Percentiles rank a stretch among this genome's conserved stretches.
phyloP scores from a whole-genome alignment of 345 rosid genomes.

The Linum usitatissimum region DNA sequence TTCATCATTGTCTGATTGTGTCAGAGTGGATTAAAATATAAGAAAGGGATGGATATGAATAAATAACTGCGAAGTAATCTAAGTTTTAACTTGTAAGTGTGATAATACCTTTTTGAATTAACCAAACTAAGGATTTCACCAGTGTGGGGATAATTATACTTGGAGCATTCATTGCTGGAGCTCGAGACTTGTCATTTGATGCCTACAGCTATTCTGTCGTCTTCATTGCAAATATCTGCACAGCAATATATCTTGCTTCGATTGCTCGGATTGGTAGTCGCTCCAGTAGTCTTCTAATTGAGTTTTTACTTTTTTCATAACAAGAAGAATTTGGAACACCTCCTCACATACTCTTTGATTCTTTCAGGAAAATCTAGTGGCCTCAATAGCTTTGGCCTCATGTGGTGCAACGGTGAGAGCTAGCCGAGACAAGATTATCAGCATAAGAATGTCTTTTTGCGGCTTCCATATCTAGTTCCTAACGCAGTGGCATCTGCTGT shows the following conservation, averaged over 20 bases:
- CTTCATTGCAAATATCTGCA: constrained; percentile 17
- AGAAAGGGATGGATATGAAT: too few relatives aligned
- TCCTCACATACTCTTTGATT: too few relatives aligned
- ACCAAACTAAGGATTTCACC: constrained; percentile 14
- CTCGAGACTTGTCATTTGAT: constrained; percentile 23
- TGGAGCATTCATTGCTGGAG: constrained; percentile 27
- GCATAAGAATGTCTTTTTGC: not conserved
- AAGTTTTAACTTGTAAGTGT: constrained; percentile 1
- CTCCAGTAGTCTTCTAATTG: not conserved
- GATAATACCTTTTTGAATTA: constrained; percentile 2
- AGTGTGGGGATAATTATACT: constrained; percentile 23
- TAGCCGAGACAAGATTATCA: not conserved
- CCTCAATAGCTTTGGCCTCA: constrained; percentile 25
- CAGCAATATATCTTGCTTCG: constrained; percentile 21
- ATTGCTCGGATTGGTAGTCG: constrained; percentile 20
- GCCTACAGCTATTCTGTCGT: constrained; percentile 18
- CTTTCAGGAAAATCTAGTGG: constrained; percentile 25
- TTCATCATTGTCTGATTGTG: not conserved
- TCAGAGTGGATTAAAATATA: too few relatives aligned
- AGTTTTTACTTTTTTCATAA: not conserved
- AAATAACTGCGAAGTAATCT: not conserved
- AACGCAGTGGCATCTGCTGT: not conserved
- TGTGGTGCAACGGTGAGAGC: constrained; percentile 26
- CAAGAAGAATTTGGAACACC: not conserved
- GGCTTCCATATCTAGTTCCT: not conserved